Conservation (phyloP, 805 yeast species). For the Wickerhamiella nectarea region DNA sequence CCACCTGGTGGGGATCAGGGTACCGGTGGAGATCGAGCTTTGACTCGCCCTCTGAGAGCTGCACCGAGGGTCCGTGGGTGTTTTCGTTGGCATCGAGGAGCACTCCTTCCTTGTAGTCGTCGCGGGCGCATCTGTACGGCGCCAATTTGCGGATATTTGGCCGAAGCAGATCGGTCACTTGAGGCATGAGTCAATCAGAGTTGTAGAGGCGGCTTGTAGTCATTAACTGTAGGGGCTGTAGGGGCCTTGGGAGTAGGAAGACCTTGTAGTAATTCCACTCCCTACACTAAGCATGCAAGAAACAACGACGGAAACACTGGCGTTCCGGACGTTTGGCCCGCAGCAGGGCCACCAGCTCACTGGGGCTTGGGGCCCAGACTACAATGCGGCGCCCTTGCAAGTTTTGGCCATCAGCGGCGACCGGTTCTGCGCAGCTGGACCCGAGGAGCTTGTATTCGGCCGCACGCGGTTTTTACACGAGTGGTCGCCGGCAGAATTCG, state of each 20-base stretch:
- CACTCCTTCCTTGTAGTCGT: conserved; percentile 80
- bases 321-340: conserved; percentile 16
- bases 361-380: conserved; percentile 5
- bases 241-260: no score
- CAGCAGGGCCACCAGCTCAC: conserved; percentile 13
- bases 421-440: conserved; percentile 15
- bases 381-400: conserved; percentile 8
- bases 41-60: conserved; percentile 33
- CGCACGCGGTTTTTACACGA: conserved; percentile 1
- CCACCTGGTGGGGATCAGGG: conserved; percentile 91
- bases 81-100: conserved; percentile 93
- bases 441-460: conserved; percentile 13
- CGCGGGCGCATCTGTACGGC: conserved; percentile 95
- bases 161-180: conserved; percentile 47
- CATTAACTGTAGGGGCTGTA: no score
- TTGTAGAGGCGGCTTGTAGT: neutral
- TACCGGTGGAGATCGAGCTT: conserved; percentile 64
- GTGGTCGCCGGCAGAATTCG: neutral
- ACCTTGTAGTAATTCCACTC: no score
- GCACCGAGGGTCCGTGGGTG: conserved; percentile 75
- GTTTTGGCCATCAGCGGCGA: conserved; percentile 1
- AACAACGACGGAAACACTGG: conserved; percentile 18
- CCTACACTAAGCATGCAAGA: conserved; percentile 11
- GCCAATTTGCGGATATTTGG: conserved; percentile 72
- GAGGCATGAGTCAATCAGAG: conserved; percentile 12